Evolutionary conservation across 192 early-diverging fungal species (phyloP), one percentile per base, ranked within the genome.

Genomic region (Linnemannia exigua): DNA sequence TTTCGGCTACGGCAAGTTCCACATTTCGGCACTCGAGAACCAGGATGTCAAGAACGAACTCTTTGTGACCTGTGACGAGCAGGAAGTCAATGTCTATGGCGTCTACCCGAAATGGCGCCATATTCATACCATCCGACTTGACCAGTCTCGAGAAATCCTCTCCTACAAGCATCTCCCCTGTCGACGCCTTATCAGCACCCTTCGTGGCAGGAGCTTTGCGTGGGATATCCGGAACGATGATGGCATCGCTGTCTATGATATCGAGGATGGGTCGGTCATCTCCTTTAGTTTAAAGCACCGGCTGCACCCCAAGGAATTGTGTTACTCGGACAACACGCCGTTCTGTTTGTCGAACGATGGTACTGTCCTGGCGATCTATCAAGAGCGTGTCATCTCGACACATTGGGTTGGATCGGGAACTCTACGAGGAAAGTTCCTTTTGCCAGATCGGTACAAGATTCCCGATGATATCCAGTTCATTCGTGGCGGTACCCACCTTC

Each of bases 1-100:
- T 70, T 70, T 70, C 68, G 68, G 68, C 1, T 70, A 37, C n/a
- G 68, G 68, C 7, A 41, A 36, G 20, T 70, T 70, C 8, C 68
- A 70, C 19, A 70, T 70, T 33, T 31, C 58, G 58, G 58, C 58
- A 12, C 58, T 63, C 58, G 58, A 63, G 58, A 63, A 63, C 12
- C n/a, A 63, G 12, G 28, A 63, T 31, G 28, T 63, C 25, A 63
- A 63, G 58, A 25, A 63, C 4, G 58, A 63, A 25, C 28, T 63
- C 28, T 63, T 63, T 63, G 58, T 63, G 28, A 63, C 58, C 12
- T 63, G 58, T 12, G 28, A 63, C 28, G 58, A 63, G 28, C n/a
- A 63, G 58, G 58, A 63, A 11, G 58, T 63, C 58, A 63, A 63
- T 15, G 58, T 63, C 28, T 63, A 31, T 31, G 28, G 58, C 12